Evolutionary conservation across 306 rosid genomes (phyloP).

Genomic region (Quillaja saponaria): DNA sequence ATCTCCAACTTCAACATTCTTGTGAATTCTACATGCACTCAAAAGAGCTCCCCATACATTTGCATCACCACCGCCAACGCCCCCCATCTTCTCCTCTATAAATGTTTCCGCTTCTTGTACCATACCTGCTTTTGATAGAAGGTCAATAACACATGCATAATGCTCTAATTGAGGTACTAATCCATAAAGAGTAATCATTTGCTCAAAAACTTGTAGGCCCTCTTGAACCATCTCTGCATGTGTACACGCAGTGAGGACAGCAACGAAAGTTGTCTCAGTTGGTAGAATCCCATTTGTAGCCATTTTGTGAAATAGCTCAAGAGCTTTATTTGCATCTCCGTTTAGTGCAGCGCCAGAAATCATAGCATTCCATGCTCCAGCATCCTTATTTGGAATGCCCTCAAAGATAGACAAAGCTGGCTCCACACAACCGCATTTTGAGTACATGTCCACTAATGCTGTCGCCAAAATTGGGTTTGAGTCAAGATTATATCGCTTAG

Average conservation of each 20-base stretch:
- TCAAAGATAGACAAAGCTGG: slow-evolving; percentile 42
- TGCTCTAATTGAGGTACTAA: slow-evolving; percentile 40
- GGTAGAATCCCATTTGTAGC: slow-evolving; percentile 35
- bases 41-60: slow-evolving; percentile 51
- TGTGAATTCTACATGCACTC: slow-evolving; percentile 47
- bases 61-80: slow-evolving; percentile 39
- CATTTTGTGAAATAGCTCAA: slow-evolving; percentile 57
- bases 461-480: slow-evolving; percentile 56
- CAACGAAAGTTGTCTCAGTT: slow-evolving; percentile 62
- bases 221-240: slow-evolving; percentile 57
- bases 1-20: slow-evolving; percentile 44
- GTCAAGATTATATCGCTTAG: too few relatives aligned
- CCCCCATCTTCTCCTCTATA: slow-evolving; percentile 50
- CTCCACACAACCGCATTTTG: slow-evolving; percentile 50
- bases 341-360: slow-evolving; percentile 61
- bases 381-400: slow-evolving; percentile 36
- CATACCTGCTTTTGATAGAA: slow-evolving; percentile 71
- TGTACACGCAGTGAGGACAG: slow-evolving; percentile 63
- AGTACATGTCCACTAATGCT: slow-evolving; percentile 61
- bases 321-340: slow-evolving; percentile 58
- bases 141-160: slow-evolving; percentile 58
- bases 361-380: slow-evolving; percentile 70
- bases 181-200: slow-evolving; percentile 40
- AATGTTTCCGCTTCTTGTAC: slow-evolving; percentile 60
- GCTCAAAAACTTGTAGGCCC: slow-evolving; percentile 60